These are phyloP conservation scores for Myrmaecium sp. DNA, from an alignment of 2,329 filamentous ascomycete species.

Conservation along the genomic window DNA sequence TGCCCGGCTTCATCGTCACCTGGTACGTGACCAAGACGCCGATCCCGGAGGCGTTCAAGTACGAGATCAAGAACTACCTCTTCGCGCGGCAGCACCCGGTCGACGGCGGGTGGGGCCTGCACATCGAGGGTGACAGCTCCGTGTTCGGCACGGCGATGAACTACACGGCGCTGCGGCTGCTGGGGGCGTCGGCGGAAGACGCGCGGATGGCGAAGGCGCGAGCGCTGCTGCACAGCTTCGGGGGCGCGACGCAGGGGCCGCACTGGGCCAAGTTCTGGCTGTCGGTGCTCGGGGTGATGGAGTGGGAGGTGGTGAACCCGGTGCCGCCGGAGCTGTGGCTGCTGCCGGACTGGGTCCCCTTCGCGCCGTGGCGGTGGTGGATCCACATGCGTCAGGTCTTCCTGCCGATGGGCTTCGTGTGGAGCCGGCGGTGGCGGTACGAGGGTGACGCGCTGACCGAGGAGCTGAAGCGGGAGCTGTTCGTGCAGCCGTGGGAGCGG, in stretches of 20 bases:
- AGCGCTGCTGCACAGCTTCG: constrained; percentile 64
- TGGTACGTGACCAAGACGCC: constrained; percentile 84
- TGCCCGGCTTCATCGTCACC: constrained; percentile 68
- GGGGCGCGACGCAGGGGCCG: constrained; percentile 66
- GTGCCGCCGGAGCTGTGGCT: constrained; percentile 89
- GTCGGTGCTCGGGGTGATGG: constrained; percentile 60
- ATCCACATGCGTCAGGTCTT: constrained; percentile 98
- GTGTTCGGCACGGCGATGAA: constrained; percentile 85
- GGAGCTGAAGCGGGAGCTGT: constrained; percentile 63
- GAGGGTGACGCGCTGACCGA: constrained; percentile 59
- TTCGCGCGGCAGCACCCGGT: constrained; percentile 68
- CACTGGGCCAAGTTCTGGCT: constrained; percentile 99
- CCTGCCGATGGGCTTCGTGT: constrained; percentile 77
- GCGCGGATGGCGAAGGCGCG: constrained; percentile 74
- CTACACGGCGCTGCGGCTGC: constrained; percentile 62
- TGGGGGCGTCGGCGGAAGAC: constrained; percentile 73
- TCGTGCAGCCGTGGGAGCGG: constrained; percentile 57
- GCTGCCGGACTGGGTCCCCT: constrained; percentile 74
- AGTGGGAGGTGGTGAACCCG: constrained; percentile 90
- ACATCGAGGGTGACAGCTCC: constrained; percentile 84
- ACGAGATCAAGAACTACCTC: constrained; percentile 85
- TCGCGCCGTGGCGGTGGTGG: constrained; percentile 93
- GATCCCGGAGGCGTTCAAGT: constrained; percentile 61
- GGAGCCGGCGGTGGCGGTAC: constrained; percentile 65
- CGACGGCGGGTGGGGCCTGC: constrained; percentile 93